Evolutionary conservation across 352 stramenopile species (phyloP).

Genomic region (Globisporangium cystogenes): DNA sequence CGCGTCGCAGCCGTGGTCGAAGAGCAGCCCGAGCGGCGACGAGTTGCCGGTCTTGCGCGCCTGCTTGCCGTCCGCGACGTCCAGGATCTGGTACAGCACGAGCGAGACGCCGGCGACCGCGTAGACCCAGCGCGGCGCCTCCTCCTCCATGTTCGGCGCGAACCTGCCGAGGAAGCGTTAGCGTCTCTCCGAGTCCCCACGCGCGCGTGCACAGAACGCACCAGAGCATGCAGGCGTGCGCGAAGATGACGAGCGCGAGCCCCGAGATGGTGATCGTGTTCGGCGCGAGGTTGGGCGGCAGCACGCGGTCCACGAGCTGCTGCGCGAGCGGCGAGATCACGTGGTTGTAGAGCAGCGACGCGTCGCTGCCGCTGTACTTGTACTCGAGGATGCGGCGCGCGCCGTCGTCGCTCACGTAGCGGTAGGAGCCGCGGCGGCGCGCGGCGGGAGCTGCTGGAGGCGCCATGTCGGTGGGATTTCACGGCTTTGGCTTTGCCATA

Average conservation of each 20-base stretch:
- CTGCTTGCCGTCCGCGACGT: conserved; percentile 85
- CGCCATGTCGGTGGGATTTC: no score
- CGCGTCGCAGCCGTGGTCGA: conserved; percentile 83
- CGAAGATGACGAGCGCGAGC: conserved; percentile 60
- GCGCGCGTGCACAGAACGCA: conserved; percentile 17
- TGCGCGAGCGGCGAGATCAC: conserved; percentile 72
- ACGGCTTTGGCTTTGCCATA: not conserved
- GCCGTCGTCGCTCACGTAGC: conserved; percentile 68
- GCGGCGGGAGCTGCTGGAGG: not conserved
- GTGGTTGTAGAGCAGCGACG: conserved; percentile 80
- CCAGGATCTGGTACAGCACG: conserved; percentile 78
- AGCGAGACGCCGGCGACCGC: conserved; percentile 56
- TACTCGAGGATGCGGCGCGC: conserved; percentile 67
- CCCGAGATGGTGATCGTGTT: conserved; percentile 84
- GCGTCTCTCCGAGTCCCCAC: no score
- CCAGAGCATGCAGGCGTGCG: conserved; percentile 74
- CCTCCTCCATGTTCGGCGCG: conserved; percentile 83
- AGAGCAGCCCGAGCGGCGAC: conserved; percentile 76
- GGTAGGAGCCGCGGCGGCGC: conserved; percentile 22
- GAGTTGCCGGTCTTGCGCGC: conserved; percentile 84
- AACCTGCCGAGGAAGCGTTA: conserved; percentile 37
- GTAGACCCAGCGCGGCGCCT: conserved; percentile 72
- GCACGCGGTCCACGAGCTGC: conserved; percentile 68
- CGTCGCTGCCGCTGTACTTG: conserved; percentile 84
- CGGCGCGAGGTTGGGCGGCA: conserved; percentile 62